Evolutionary conservation across 805 yeast species (phyloP).

Genomic region (Hanseniaspora jakobsenii): DNA sequence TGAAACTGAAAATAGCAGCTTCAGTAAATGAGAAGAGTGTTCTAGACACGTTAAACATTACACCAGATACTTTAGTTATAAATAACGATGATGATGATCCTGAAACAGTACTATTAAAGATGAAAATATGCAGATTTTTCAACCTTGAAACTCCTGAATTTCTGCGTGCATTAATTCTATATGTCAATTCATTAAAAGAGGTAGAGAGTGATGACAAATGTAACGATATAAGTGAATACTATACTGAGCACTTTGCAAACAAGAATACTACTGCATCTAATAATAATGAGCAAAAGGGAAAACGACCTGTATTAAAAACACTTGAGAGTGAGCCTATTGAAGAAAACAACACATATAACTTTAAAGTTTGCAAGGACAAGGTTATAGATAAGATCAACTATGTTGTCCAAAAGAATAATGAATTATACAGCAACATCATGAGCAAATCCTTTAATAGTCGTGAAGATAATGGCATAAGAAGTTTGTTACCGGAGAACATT

Average conservation of each 20-base stretch:
- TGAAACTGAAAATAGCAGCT: conserved; percentile 8
- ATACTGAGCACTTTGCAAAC: not conserved
- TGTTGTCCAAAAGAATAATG: not conserved
- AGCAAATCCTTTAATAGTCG: too few relatives aligned
- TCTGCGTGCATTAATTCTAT: not conserved
- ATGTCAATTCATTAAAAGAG: too few relatives aligned
- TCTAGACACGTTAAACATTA: not conserved
- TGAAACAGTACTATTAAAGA: conserved; percentile 5
- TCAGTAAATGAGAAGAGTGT: not conserved
- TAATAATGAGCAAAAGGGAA: not conserved
- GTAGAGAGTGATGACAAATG: too few relatives aligned
- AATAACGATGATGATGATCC: not conserved
- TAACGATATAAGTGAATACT: not conserved
- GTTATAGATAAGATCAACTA: not conserved
- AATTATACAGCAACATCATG: not conserved
- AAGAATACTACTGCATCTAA: not conserved
- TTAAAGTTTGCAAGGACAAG: not conserved
- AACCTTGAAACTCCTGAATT: too few relatives aligned
- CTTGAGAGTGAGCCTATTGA: conserved; percentile 9
- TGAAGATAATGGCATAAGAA: too few relatives aligned
- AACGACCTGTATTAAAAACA: not conserved
- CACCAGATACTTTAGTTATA: not conserved
- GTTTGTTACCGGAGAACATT: too few relatives aligned
- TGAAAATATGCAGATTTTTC: not conserved
- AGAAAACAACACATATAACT: not conserved